Conservation (phyloP, 1,284 basidiomycete species). For the Lignosus rhinocerotis region DNA sequence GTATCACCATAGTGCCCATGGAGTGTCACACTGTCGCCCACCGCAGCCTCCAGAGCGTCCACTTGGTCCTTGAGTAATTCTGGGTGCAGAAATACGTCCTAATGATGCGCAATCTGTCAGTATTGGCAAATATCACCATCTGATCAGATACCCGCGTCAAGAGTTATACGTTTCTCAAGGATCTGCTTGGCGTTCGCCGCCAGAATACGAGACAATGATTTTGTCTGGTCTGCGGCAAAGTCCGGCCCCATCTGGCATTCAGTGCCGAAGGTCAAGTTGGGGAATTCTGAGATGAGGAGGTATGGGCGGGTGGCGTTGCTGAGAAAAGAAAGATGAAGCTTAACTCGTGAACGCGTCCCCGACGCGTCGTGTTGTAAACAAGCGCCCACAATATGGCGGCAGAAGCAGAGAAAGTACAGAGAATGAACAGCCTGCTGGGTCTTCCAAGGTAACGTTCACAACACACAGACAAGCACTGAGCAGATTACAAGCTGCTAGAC, state of each 20-base stretch:
- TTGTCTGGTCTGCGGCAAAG: constrained; percentile 9
- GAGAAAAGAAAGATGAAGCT: too few relatives aligned
- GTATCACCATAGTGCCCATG: not conserved
- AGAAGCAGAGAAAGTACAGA: too few relatives aligned
- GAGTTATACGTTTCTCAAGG: constrained; percentile 1
- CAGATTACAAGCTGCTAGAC: constrained; percentile 23
- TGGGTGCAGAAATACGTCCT: constrained; percentile 10
- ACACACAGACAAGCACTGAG: not conserved
- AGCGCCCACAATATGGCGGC: too few relatives aligned
- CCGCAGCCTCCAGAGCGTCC: constrained; percentile 9
- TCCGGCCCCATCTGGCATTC: constrained; percentile 12
- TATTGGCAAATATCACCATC: not conserved
- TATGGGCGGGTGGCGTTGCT: too few relatives aligned
- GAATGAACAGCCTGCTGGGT: too few relatives aligned
- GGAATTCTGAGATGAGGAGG: not conserved
- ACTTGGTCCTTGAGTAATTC: constrained; percentile 9
- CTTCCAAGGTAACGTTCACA: not conserved
- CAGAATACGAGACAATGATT: constrained; percentile 10
- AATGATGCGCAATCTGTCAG: not conserved
- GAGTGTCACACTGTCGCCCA: constrained; percentile 8
- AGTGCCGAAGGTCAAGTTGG: not conserved
- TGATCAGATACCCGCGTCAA: not conserved
- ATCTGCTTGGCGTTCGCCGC: constrained; percentile 9
- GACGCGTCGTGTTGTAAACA: too few relatives aligned
- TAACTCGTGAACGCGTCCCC: too few relatives aligned